Conservation (phyloP, 768 basidiomycete genomes). For the Mycena filopes region DNA sequence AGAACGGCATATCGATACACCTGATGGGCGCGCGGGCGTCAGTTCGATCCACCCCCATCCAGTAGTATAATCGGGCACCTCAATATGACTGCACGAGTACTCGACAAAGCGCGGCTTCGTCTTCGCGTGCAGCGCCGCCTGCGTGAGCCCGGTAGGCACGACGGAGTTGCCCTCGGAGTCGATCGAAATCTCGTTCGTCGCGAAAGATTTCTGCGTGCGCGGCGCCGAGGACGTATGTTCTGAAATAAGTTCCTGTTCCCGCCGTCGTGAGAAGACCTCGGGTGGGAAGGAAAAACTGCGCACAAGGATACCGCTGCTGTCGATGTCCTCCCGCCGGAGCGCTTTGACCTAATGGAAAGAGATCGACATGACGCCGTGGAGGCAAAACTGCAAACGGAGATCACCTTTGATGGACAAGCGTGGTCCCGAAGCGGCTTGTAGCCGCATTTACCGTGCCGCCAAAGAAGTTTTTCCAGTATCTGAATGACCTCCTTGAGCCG, state of each 20-base stretch:
- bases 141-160: constrained; percentile 55
- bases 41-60: constrained; percentile 4
- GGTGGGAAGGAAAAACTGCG: constrained; percentile 15
- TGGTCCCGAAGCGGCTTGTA: constrained; percentile 73
- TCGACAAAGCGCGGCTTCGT: constrained; percentile 83
- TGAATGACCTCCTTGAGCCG: constrained; percentile 67
- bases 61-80: constrained; percentile 54
- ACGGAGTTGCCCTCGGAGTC: constrained; percentile 64
- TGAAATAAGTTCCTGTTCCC: constrained; percentile 76
- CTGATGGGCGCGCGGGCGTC: constrained; percentile 55
- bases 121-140: constrained; percentile 55
- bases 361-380: constrained; percentile 11
- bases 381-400: constrained; percentile 2
- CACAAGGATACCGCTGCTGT: constrained; percentile 75
- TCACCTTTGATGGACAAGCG: constrained; percentile 84
- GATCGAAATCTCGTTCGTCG: constrained; percentile 53
- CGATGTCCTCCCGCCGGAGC: constrained; percentile 55
- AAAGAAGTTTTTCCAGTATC: constrained; percentile 69
- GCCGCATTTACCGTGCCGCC: constrained; percentile 74
- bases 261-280: constrained; percentile 17
- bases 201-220: constrained; percentile 60
- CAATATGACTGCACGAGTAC: constrained; percentile 71
- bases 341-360: constrained; percentile 47
- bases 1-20: constrained; percentile 75
- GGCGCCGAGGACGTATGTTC: constrained; percentile 65